These are phyloP conservation scores for Beta corolliflora DNA, from an alignment of 179 eudicot species.

Conservation along the genomic window DNA sequence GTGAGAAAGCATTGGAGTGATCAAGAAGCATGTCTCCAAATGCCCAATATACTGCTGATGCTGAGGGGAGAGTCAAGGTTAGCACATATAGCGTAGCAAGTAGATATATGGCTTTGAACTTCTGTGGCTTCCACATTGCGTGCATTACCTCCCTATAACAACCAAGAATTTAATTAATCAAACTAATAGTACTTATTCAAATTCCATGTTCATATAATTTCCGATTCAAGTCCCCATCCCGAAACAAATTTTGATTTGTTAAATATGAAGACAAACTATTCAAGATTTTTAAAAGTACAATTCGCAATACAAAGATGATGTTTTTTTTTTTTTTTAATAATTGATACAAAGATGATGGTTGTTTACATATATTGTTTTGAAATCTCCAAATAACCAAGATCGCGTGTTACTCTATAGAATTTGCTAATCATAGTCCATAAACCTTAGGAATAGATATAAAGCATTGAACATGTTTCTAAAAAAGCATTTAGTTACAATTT, in stretches of 20 bases:
- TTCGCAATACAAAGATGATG: too few species aligned
- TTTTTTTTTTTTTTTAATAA: too few species aligned
- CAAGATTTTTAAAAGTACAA: neutral
- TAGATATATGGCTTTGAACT: slow-evolving; percentile 49
- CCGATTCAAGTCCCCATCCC: neutral
- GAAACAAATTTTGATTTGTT: too few species aligned
- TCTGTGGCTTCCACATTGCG: slow-evolving; percentile 55
- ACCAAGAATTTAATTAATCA: neutral
- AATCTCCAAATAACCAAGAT: too few species aligned
- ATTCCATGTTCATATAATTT: neutral
- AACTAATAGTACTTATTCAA: neutral
- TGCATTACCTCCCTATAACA: slow-evolving; percentile 48
- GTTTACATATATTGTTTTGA: too few species aligned
- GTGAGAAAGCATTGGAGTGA: slow-evolving; percentile 49
- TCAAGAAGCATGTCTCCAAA: slow-evolving; percentile 50
- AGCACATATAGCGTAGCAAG: slow-evolving; percentile 42
- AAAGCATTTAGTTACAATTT: too few species aligned
- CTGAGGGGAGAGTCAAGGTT: slow-evolving; percentile 45
- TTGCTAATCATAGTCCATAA: too few species aligned
- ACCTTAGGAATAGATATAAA: too few species aligned
- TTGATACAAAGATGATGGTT: too few species aligned
- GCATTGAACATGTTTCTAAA: too few species aligned
- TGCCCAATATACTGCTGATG: slow-evolving; percentile 51
- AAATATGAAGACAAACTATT: neutral
- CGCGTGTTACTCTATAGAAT: too few species aligned